These are phyloP conservation scores for Candida krabiensis DNA, from an alignment of 805 yeast genomes.

Conservation along the genomic window DNA sequence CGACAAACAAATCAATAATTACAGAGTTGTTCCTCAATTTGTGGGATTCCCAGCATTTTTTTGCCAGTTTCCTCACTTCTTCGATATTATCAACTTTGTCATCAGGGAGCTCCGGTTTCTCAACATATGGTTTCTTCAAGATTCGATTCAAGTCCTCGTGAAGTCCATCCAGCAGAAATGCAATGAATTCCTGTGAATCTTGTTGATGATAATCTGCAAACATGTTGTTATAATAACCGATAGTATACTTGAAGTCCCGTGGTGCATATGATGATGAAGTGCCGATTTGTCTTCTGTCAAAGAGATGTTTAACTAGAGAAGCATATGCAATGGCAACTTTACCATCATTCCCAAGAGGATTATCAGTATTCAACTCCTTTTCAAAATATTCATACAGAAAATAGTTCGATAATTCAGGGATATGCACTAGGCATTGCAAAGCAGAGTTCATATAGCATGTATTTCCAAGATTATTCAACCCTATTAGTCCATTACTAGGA, in stretches of 20 bases:
- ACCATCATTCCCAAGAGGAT: conserved; percentile 87
- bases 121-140: conserved; percentile 77
- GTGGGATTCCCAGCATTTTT: conserved; percentile 78
- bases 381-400: conserved; percentile 62
- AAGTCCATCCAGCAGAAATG: conserved; percentile 81
- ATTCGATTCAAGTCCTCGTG: conserved; percentile 93
- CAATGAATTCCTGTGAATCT: conserved; percentile 90
- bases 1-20: conserved; percentile 83
- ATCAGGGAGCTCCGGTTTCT: conserved; percentile 78
- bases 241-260: conserved; percentile 69
- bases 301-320: conserved; percentile 59
- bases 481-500: conserved; percentile 48
- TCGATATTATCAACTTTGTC: conserved; percentile 54
- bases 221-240: conserved; percentile 76
- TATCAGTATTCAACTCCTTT: conserved; percentile 66
- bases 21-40: conserved; percentile 80
- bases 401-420: conserved; percentile 79
- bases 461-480: conserved; percentile 78
- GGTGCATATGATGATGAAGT: conserved; percentile 49
- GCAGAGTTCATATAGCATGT: conserved; percentile 96
- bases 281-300: conserved; percentile 32
- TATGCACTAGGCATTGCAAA: conserved; percentile 81
- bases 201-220: conserved; percentile 86
- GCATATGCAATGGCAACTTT: conserved; percentile 79
- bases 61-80: conserved; percentile 64